phyloP scores from a whole-genome alignment of 2,329 filamentous ascomycete genomes.

The Tympanopsis confertula region DNA sequence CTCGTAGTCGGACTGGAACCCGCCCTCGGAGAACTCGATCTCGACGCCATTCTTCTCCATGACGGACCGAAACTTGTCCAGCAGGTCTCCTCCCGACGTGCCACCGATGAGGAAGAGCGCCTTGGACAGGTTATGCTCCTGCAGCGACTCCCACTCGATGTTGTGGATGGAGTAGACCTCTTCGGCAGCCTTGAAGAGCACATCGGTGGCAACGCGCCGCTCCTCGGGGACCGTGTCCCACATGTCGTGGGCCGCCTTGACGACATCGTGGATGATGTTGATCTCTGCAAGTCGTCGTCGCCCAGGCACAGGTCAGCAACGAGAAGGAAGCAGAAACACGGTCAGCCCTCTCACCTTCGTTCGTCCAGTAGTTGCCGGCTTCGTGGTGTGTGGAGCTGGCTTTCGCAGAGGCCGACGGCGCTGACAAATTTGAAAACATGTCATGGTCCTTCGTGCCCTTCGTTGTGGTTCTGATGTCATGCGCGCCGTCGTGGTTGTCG shows the following conservation, averaged over 20 bases:
- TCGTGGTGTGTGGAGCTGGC: background rate
- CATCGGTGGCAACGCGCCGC: constrained; percentile 59
- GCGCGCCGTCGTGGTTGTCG: background rate
- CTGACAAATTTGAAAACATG: background rate
- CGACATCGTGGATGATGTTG: constrained; percentile 64
- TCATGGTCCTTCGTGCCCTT: background rate
- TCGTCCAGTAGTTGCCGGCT: background rate
- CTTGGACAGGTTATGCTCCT: constrained; percentile 65
- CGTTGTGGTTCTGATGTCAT: background rate
- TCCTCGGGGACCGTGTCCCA: constrained; percentile 42
- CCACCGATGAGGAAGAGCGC: constrained; percentile 72
- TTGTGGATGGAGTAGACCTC: constrained; percentile 58
- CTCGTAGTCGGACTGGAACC: constrained; percentile 45
- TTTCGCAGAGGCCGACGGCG: background rate
- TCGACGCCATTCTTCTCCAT: constrained; percentile 61
- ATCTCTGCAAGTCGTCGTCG: no score
- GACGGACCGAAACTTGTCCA: constrained; percentile 59
- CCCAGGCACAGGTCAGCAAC: no score
- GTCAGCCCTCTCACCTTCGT: background rate
- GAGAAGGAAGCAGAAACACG: background rate
- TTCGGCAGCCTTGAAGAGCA: constrained; percentile 74
- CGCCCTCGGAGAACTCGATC: constrained; percentile 53
- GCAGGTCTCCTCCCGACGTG: constrained; percentile 43
- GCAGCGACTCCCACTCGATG: constrained; percentile 45
- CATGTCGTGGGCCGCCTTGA: constrained; percentile 57